Evolutionary conservation across 345 rosid genomes (phyloP), one percentile per base, ranked within the genome.

Genomic region (Stellera chamaejasme): DNA sequence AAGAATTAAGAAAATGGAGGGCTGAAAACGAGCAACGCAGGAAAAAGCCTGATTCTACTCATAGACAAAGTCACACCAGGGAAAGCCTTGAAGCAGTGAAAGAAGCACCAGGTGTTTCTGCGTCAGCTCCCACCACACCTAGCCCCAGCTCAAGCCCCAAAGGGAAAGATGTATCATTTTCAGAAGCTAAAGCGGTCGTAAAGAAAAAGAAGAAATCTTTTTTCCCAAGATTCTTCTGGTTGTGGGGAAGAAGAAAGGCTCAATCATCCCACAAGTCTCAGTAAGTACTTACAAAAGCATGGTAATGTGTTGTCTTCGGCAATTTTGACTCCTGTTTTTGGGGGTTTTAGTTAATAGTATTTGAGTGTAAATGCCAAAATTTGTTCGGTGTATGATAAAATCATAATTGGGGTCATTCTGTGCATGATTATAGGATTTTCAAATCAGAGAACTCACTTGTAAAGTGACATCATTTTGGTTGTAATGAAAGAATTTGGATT

Each of bases 1-100:
- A 88, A 36, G 95, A 92, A 67, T 61, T 86, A 64, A 81, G 98
- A 72, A 84, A 72, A 66, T 86, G 96, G 96, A 84, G 95, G 63
- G 83, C 85, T 43, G 96, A 86, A 69, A 76, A 84, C 9, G 95
- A 80, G 66, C 82, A 66, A 52, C 72, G 68, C 54, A 75, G 85
- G 61, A 85, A 80, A 84, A 73, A 69, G 46, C 65, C 74, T 42
- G 82, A 84, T 45, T 50, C 73, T 36, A 66, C 28, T 69, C 76
- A 62, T 43, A 84, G 59, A 59, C 60, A 46, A 55, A 66, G 26
- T 58, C 45, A 48, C 50, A 78, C 61, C 2, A 66, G 68, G n/a
- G 27, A 19, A 62, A 74, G 77, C 64, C 47, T 62, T 9, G 77
- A 77, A 55, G 85, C 59, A 49, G 64, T 47, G 36, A 77, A 66